Conservation (phyloP, 2,329 filamentous ascomycete species). For the Aspergillus nomiae region DNA sequence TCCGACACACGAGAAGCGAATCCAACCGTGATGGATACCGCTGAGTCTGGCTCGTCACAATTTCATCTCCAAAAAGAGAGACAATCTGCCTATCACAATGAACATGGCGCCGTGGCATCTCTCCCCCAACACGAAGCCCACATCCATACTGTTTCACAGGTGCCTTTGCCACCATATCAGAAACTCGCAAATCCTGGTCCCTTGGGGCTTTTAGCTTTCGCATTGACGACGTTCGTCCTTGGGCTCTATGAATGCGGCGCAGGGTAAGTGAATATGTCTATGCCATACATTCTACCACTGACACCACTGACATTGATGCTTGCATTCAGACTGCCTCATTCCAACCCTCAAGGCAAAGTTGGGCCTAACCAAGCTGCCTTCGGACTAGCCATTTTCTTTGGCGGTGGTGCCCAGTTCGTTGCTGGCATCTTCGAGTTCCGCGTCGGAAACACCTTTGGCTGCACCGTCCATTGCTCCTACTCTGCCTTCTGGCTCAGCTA, state of each 20-base stretch:
- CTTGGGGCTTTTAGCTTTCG: constrained; percentile 64
- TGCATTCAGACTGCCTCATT: constrained; percentile 23
- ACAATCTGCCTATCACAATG: background rate
- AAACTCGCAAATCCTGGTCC: constrained; percentile 63
- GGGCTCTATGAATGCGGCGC: constrained; percentile 51
- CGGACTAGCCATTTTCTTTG: constrained; percentile 31
- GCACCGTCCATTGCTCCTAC: constrained; percentile 62
- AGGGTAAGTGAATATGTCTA: constrained; percentile 43
- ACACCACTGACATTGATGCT: background rate
- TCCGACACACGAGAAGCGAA: background rate
- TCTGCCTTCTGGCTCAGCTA: constrained; percentile 65
- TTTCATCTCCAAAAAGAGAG: background rate
- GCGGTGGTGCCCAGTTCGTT: constrained; percentile 29
- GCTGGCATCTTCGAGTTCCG: constrained; percentile 45
- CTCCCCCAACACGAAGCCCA: background rate
- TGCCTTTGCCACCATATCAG: constrained; percentile 18
- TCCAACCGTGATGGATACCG: background rate
- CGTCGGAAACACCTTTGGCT: constrained; percentile 65
- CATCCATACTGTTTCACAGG: constrained; percentile 18
- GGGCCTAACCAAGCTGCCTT: constrained; percentile 29
- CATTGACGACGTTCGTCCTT: constrained; percentile 66
- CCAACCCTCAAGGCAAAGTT: constrained; percentile 23
- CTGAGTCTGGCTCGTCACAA: background rate
- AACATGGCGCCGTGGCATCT: background rate
- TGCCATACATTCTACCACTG: background rate